Evolutionary conservation across 495 filamentous ascomycete species (phyloP).

Genomic region (Hypoxylon fragiforme): DNA sequence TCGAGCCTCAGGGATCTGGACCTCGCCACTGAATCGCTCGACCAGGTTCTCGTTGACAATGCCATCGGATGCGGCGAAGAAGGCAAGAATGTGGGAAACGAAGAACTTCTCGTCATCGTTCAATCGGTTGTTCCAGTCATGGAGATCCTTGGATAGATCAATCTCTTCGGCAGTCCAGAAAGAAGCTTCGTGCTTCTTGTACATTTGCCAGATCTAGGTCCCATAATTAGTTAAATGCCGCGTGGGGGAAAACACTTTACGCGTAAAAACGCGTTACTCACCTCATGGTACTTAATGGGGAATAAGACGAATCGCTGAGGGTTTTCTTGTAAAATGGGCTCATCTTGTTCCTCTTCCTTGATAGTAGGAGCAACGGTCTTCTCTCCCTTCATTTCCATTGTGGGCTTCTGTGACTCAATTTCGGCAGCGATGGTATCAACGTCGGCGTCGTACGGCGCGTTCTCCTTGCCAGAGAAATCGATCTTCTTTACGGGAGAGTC

Average conservation of each 20-base stretch:
- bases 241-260: slow-evolving; percentile 48
- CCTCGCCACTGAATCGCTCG: slow-evolving; percentile 95
- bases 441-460: slow-evolving; percentile 63
- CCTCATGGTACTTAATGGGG: slow-evolving; percentile 99
- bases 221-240: slow-evolving; percentile 52
- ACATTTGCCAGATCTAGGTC: slow-evolving; percentile 99
- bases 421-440: slow-evolving; percentile 58
- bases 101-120: slow-evolving; percentile 98
- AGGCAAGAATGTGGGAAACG: slow-evolving; percentile 96
- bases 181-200: slow-evolving; percentile 99
- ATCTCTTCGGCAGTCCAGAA: slow-evolving; percentile 99
- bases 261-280: slow-evolving; percentile 59
- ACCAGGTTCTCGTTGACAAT: slow-evolving; percentile 99
- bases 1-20: slow-evolving; percentile 95
- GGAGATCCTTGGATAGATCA: slow-evolving; percentile 95
- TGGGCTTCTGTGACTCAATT: slow-evolving; percentile 53
- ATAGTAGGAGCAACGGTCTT: slow-evolving; percentile 60
- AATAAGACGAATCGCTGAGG: slow-evolving; percentile 96
- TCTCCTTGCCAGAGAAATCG: slow-evolving; percentile 85
- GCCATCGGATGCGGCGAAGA: slow-evolving; percentile 99
- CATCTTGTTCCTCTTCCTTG: slow-evolving; percentile 73
- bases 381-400: slow-evolving; percentile 47
- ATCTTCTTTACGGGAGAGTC: slow-evolving; percentile 92
- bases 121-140: slow-evolving; percentile 97
- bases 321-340: slow-evolving; percentile 95